phyloP scores from a whole-genome alignment of 192 early-diverging fungal species.

The Haplosporangium gracile region DNA sequence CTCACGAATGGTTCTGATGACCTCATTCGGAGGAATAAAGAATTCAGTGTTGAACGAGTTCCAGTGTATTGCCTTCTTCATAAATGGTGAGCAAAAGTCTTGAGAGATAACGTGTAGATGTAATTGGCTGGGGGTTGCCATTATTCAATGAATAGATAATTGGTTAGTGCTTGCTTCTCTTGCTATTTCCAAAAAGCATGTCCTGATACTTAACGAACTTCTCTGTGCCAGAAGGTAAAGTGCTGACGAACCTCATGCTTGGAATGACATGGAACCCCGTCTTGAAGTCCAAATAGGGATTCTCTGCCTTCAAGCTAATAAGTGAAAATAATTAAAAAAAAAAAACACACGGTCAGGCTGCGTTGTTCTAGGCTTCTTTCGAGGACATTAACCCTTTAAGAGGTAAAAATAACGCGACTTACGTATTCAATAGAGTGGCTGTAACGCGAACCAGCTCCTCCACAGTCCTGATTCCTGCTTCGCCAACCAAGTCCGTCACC shows the following conservation, averaged over 20 bases:
- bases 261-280: constrained; percentile 74
- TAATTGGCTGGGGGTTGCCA: constrained; percentile 57
- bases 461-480: constrained; percentile 49
- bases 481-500: constrained; percentile 39
- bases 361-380: background rate
- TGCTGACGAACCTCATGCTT: constrained; percentile 60
- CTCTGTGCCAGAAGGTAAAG: background rate
- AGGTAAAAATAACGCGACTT: background rate
- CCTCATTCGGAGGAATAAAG: constrained; percentile 61
- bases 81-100: constrained; percentile 63
- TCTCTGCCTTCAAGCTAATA: constrained; percentile 34
- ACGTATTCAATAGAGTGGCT: constrained; percentile 46
- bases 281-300: constrained; percentile 53
- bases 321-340: background rate
- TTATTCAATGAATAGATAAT: background rate
- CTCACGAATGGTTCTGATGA: constrained; percentile 52
- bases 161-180: background rate
- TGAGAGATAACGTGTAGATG: constrained; percentile 76
- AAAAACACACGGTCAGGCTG: background rate
- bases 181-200: background rate
- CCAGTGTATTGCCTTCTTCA: constrained; percentile 75
- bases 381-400: background rate
- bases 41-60: constrained; percentile 74
- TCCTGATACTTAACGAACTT: background rate
- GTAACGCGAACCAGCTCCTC: constrained; percentile 42